phyloP scores from a whole-genome alignment of 306 rosid genomes.

The Inga leiocalycina region DNA sequence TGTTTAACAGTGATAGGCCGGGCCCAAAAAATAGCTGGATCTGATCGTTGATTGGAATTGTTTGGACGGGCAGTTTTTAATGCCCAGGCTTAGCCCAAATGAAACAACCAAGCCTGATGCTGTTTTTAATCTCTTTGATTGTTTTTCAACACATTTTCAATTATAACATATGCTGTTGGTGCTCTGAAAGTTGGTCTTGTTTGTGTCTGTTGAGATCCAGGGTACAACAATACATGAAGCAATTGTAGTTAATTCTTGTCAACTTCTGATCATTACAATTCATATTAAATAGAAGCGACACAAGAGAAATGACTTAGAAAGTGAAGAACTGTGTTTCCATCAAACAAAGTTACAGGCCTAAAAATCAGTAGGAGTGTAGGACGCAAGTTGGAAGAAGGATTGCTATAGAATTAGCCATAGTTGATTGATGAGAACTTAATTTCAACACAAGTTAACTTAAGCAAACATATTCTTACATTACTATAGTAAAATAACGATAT shows the following conservation, averaged over 20 bases:
- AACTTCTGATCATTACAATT: not conserved
- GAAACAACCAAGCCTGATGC: not conserved
- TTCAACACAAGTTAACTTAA: not conserved
- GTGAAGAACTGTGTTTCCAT: not conserved
- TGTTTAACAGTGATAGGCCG: not conserved
- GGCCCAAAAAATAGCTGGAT: not conserved
- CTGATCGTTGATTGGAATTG: not conserved
- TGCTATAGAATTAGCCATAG: not conserved
- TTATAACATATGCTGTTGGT: too few species aligned
- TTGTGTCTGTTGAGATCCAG: not conserved
- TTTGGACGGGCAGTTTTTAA: not conserved
- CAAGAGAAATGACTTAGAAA: not conserved
- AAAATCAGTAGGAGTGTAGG: not conserved
- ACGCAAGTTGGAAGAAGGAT: not conserved
- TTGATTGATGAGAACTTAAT: not conserved
- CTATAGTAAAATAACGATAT: not conserved
- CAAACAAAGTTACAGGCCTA: not conserved
- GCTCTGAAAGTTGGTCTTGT: not conserved
- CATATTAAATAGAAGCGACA: not conserved
- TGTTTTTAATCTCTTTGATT: not conserved
- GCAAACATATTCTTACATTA: not conserved
- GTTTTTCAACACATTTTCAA: too few species aligned
- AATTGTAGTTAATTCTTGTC: not conserved
- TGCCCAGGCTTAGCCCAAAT: not conserved
- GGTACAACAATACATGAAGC: not conserved